phyloP scores from a whole-genome alignment of 495 filamentous ascomycete genomes.

The Aspergillus steynii region DNA sequence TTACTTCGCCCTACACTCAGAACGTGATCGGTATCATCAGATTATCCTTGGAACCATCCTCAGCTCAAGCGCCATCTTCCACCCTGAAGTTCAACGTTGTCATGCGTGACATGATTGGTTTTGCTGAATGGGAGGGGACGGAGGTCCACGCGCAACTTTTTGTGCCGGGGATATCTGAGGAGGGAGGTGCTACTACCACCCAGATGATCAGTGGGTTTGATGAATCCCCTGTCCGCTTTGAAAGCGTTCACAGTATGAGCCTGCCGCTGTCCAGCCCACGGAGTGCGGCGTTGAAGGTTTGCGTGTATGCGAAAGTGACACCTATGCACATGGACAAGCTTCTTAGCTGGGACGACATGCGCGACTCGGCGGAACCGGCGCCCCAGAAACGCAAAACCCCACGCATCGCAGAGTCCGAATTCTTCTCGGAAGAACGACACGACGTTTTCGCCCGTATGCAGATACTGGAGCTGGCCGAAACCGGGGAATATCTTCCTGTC shows the following conservation, averaged over 20 bases:
- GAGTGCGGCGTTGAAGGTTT: constrained; percentile 77
- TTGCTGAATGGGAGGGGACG: constrained; percentile 93
- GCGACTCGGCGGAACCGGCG: constrained; percentile 56
- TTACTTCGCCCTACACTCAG: constrained; percentile 88
- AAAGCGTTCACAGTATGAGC: constrained; percentile 98
- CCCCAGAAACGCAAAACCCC: constrained; percentile 66
- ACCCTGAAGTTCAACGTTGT: constrained; percentile 98
- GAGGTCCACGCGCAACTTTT: constrained; percentile 96
- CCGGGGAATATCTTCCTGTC: constrained; percentile 86
- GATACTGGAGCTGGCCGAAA: constrained; percentile 86
- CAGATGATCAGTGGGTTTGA: constrained; percentile 94
- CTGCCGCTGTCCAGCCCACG: constrained; percentile 81
- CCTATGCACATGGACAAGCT: constrained; percentile 96
- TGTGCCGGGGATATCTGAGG: constrained; percentile 87
- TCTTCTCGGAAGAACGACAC: constrained; percentile 88
- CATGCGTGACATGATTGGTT: constrained; percentile 95
- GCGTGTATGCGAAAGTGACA: constrained; percentile 89
- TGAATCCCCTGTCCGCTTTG: constrained; percentile 90
- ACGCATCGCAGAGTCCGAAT: constrained; percentile 85
- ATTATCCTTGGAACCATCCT: constrained; percentile 89
- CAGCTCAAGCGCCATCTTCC: constrained; percentile 85
- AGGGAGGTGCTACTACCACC: constrained; percentile 89
- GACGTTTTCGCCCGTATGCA: constrained; percentile 87
- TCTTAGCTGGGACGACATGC: constrained; percentile 98
- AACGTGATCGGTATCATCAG: constrained; percentile 87